Conservation (phyloP, 805 yeast species). For the Candida suzukii region DNA sequence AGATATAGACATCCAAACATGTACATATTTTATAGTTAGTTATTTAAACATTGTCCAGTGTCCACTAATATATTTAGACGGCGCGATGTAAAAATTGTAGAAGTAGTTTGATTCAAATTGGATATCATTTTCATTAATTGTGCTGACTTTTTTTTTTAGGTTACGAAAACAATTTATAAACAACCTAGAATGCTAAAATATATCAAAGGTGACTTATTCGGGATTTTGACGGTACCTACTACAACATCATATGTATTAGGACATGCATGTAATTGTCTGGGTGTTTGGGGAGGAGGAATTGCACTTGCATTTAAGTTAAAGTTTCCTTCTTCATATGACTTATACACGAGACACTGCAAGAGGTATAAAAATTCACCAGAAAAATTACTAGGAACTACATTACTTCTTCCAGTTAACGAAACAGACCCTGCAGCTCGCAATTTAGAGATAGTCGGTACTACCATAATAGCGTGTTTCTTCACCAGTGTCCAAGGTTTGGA, state of each 20-base stretch:
- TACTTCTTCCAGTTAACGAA: slow-evolving; percentile 35
- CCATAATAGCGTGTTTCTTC: slow-evolving; percentile 59
- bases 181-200: slow-evolving; percentile 28
- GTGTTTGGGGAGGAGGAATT: slow-evolving; percentile 83
- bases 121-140: too few species aligned
- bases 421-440: too few species aligned
- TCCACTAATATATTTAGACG: too few species aligned
- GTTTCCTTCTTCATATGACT: slow-evolving; percentile 51
- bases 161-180: too few species aligned
- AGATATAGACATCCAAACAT: background rate
- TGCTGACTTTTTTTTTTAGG: too few species aligned
- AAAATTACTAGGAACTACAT: slow-evolving; percentile 47
- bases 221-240: slow-evolving; percentile 13
- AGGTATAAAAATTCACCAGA: slow-evolving; percentile 12
- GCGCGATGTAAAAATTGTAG: too few species aligned
- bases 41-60: too few species aligned
- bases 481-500: slow-evolving; percentile 56
- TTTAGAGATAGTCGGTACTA: slow-evolving; percentile 29
- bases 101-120: too few species aligned
- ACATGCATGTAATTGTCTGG: slow-evolving; percentile 76
- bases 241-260: slow-evolving; percentile 42
- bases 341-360: slow-evolving; percentile 39
- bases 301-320: slow-evolving; percentile 48
- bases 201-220: slow-evolving; percentile 52
- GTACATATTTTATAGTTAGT: background rate